Evolutionary conservation across 2,329 filamentous ascomycete genomes (phyloP).

Genomic region (Trichoderma sp.): DNA sequence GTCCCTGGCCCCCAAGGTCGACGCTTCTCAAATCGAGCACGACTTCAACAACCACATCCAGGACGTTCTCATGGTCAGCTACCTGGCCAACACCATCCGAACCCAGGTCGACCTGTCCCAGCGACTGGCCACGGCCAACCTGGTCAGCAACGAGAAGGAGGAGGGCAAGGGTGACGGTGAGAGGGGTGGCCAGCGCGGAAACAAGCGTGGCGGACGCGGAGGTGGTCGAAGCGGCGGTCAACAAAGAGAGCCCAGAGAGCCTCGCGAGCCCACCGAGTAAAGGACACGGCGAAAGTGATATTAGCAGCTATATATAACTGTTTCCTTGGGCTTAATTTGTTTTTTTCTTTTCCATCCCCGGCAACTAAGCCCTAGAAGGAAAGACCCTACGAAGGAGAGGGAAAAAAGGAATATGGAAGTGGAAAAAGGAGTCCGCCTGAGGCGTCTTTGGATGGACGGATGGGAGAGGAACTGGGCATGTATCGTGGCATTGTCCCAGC

Average conservation of each 20-base stretch:
- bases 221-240: slow-evolving; percentile 54
- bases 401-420: not conserved
- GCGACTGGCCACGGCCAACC: slow-evolving; percentile 78
- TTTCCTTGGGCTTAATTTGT: slow-evolving; percentile 16
- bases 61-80: slow-evolving; percentile 96
- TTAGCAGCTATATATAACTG: slow-evolving; percentile 5
- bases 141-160: slow-evolving; percentile 54
- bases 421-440: slow-evolving; percentile 17
- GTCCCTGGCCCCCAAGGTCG: slow-evolving; percentile 91
- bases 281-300: slow-evolving; percentile 2
- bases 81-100: slow-evolving; percentile 97
- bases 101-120: slow-evolving; percentile 99
- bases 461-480: slow-evolving; percentile 33
- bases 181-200: slow-evolving; percentile 49
- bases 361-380: not conserved
- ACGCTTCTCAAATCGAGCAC: slow-evolving; percentile 84
- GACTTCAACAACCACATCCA: slow-evolving; percentile 99
- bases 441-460: slow-evolving; percentile 29
- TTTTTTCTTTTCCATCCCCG: not conserved
- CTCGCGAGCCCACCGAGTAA: slow-evolving; percentile 43
- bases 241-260: slow-evolving; percentile 49
- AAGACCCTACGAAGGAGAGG: slow-evolving; percentile 7
- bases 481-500: slow-evolving; percentile 31
- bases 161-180: slow-evolving; percentile 50
- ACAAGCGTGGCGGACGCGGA: slow-evolving; percentile 53